Conservation (phyloP, 75 land plant genomes). For the Sequoia sempervirens region DNA sequence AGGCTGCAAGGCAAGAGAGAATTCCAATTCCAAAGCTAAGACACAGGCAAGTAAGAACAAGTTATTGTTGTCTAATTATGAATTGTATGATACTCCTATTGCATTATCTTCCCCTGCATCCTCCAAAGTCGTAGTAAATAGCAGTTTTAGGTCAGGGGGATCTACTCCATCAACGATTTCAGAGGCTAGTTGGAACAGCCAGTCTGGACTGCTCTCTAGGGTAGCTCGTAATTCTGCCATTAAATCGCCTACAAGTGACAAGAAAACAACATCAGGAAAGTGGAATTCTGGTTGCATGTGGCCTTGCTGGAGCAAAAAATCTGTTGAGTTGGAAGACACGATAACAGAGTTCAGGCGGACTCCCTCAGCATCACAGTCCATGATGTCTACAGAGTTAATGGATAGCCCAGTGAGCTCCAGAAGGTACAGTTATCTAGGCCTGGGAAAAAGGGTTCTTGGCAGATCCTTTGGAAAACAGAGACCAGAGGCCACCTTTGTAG, state of each 20-base stretch:
- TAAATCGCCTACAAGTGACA: background rate
- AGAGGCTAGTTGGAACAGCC: constrained; percentile 12
- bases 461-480: background rate
- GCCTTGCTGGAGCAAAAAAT: background rate
- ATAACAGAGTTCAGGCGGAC: background rate
- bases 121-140: background rate
- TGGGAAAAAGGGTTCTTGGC: background rate
- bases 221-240: background rate
- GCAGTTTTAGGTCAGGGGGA: background rate
- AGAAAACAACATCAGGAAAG: background rate
- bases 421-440: background rate
- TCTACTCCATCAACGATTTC: background rate
- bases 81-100: background rate
- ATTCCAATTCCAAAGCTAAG: background rate
- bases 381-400: background rate
- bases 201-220: constrained; percentile 1
- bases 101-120: background rate
- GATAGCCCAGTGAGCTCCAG: constrained; percentile 6
- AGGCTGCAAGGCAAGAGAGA: background rate
- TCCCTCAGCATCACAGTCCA: background rate
- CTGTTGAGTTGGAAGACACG: background rate
- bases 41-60: background rate
- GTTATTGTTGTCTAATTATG: background rate
- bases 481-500: background rate
- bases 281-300: background rate